Base-by-base conservation (phyloP, 352 stramenopile species). In the Phytopythium cucurbitacearum region DNA sequence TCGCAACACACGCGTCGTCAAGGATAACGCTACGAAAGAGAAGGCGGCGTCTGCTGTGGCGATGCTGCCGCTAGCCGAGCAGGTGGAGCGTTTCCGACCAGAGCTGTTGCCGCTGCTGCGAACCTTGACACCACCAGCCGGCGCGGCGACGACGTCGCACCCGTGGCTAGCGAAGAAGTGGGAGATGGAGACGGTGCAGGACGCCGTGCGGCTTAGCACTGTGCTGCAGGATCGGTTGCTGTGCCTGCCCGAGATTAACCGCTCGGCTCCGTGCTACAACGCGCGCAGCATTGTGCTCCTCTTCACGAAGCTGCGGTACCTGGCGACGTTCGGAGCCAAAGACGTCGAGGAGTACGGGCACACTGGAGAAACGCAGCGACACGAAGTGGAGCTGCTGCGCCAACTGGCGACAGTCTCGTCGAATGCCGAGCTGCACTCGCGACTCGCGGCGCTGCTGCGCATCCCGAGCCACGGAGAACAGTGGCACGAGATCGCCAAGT, bases 261-360 rank as follows among this genome's bases (percentile, higher is more conserved):
- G 76, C 54, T 87, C 74, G 64, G 90, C 83, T 33, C 79, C 83
- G 32, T 90, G 79, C 67, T 90, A 90, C 67, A 91, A 71, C 43
- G 83, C 83, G 15, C 79, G 83, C 11, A 74, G 66, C 35, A 80
- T 94, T 43, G 76, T 94, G 54, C 62, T 91, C 60, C 74, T 91
- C 33, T 94, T 87, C 59, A 94, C 80, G 33, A 94, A 94, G 60
- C 67, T 91, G 53, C 80, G 84, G 53, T 94, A 94, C 62, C 64
- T 94, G 11, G 81, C 83, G 62, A 90, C 81, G 7, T 91, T 91
- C 59, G 60, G 74, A 8, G 49, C 70, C 5, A 51, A 71, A 2
- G 67, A 89, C 43, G 68, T 94, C 61, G 69, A 69, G 16, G 57
- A 48, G 50, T 94, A 94, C 60, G 71, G 75, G 21, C 76, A 66